Conservation (phyloP, 1,284 basidiomycete genomes). For the Coriolopsis trogii region DNA sequence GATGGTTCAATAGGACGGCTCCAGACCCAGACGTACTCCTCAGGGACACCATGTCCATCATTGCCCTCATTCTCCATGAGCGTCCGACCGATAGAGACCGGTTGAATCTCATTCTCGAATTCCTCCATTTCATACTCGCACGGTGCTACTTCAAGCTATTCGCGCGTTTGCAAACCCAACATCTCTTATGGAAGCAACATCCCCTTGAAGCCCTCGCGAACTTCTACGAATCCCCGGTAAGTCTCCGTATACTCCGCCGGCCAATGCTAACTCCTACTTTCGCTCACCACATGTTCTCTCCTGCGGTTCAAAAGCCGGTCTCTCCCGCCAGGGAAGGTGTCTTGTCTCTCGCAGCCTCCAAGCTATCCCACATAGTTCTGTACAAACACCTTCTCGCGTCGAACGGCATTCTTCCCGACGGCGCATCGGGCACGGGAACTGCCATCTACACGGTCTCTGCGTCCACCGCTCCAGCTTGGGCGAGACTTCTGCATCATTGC, state of each 20-base stretch:
- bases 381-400: neutral
- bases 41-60: too few species aligned
- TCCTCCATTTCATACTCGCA: neutral
- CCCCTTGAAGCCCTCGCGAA: neutral
- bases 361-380: neutral
- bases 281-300: neutral
- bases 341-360: neutral
- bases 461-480: neutral
- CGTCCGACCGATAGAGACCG: too few species aligned
- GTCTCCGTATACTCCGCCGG: neutral
- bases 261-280: neutral
- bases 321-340: too few species aligned
- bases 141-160: constrained; percentile 1
- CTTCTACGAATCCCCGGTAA: neutral
- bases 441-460: neutral
- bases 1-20: too few species aligned
- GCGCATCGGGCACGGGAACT: too few species aligned
- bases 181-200: constrained; percentile 1
- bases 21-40: too few species aligned
- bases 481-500: neutral
- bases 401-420: neutral
- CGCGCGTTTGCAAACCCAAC: neutral
- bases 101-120: too few species aligned
- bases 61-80: too few species aligned
- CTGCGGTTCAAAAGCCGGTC: too few species aligned